Percentiles rank a stretch among this genome's conserved stretches.
These are phyloP conservation scores for Eucalyptus pumila DNA, from an alignment of 345 rosid genomes.

Conservation along the genomic window DNA sequence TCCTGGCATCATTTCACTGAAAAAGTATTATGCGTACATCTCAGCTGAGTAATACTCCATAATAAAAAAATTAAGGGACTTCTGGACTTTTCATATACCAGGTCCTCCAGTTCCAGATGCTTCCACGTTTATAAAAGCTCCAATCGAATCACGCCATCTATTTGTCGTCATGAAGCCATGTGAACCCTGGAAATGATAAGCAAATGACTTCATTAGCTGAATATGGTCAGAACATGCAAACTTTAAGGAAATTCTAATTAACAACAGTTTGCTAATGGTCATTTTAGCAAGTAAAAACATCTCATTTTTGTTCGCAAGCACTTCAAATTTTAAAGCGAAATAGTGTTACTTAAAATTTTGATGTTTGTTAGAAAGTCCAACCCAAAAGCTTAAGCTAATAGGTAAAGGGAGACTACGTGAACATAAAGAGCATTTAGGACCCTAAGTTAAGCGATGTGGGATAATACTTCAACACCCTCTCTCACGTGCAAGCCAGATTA, in stretches of 20 bases:
- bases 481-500: too few species aligned
- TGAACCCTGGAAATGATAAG: slow-evolving; percentile 58
- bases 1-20: neutral
- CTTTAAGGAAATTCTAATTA: neutral
- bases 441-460: too few species aligned
- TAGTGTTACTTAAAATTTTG: neutral
- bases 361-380: neutral
- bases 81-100: slow-evolving; percentile 29
- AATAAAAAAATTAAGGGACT: neutral
- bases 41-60: neutral
- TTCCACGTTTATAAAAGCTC: slow-evolving; percentile 89
- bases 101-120: slow-evolving; percentile 95
- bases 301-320: neutral
- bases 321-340: neutral
- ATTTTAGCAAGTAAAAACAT: neutral
- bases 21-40: neutral
- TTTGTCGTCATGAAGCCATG: slow-evolving; percentile 90
- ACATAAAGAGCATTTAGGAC: too few species aligned
- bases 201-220: neutral
- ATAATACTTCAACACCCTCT: too few species aligned
- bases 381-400: neutral
- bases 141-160: slow-evolving; percentile 77
- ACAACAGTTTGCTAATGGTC: neutral
- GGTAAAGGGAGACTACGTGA: too few species aligned
- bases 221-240: neutral